Percentiles rank a stretch among this genome's conserved stretches.
phyloP scores from a whole-genome alignment of 495 filamentous ascomycete species.

The Patellaria atrata region DNA sequence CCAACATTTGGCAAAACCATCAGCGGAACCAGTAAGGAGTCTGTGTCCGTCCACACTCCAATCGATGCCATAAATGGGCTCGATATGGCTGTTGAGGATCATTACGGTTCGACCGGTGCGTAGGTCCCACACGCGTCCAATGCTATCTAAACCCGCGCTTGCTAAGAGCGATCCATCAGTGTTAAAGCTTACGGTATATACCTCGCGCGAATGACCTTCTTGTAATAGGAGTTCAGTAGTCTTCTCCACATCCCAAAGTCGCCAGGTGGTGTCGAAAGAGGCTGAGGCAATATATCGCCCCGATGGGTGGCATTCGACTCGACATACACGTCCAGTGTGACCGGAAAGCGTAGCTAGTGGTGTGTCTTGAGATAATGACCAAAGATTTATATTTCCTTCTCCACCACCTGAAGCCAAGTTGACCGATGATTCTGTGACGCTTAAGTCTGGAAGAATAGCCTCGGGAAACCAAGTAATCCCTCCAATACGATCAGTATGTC shows the following conservation, averaged over 20 bases:
- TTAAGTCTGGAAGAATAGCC: conserved; percentile 54
- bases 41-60: conserved; percentile 87
- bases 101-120: conserved; percentile 87
- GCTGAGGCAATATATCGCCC: conserved; percentile 84
- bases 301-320: conserved; percentile 89
- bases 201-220: conserved; percentile 88
- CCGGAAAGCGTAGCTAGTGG: conserved; percentile 74
- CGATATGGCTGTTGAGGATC: conserved; percentile 88
- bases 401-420: conserved; percentile 87
- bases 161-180: conserved; percentile 81
- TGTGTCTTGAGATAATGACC: conserved; percentile 72
- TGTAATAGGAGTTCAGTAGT: conserved; percentile 74
- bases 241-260: conserved; percentile 85
- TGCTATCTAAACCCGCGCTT: conserved; percentile 82
- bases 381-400: conserved; percentile 79
- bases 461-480: conserved; percentile 82
- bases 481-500: conserved; percentile 71
- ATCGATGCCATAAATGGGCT: conserved; percentile 81
- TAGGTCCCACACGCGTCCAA: conserved; percentile 94
- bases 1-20: conserved; percentile 97
- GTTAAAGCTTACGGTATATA: conserved; percentile 79
- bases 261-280: conserved; percentile 93
- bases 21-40: conserved; percentile 75
- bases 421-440: conserved; percentile 55
- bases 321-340: conserved; percentile 73